Evolutionary conservation across 2,329 filamentous ascomycete genomes (phyloP).

Genomic region (Fusarium cyanostomum): DNA sequence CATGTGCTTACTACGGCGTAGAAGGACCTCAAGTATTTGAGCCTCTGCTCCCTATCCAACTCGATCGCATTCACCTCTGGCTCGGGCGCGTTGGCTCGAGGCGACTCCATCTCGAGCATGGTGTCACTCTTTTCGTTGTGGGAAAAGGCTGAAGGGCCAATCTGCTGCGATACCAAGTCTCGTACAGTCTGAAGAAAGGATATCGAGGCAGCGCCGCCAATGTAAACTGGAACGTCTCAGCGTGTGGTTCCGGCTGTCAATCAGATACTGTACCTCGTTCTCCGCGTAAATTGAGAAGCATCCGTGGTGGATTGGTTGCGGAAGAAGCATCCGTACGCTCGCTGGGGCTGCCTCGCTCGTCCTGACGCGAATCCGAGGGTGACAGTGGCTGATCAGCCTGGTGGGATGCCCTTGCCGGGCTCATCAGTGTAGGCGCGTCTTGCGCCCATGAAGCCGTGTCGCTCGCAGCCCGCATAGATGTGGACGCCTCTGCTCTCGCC

Average conservation of each 20-base stretch:
- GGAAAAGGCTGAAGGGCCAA: conserved; percentile 41
- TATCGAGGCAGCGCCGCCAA: conserved; percentile 61
- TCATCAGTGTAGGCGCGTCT: background rate
- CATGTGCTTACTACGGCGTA: conserved; percentile 24
- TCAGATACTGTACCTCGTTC: conserved; percentile 55
- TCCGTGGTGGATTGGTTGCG: conserved; percentile 44
- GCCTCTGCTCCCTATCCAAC: background rate
- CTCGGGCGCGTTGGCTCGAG: conserved; percentile 3
- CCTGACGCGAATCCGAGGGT: conserved; percentile 45
- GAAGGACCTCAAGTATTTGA: conserved; percentile 27
- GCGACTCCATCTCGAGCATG: conserved; percentile 42
- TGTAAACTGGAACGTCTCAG: conserved; percentile 51
- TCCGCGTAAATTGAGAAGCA: conserved; percentile 62
- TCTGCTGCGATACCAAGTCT: conserved; percentile 39
- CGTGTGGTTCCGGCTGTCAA: background rate
- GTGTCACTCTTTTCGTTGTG: conserved; percentile 43
- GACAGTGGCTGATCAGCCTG: conserved; percentile 35
- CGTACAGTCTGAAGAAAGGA: conserved; percentile 61
- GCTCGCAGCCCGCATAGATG: conserved; percentile 13
- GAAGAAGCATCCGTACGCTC: conserved; percentile 22
- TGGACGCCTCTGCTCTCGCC: conserved; percentile 22
- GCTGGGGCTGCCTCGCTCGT: conserved; percentile 27
- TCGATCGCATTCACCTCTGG: background rate
- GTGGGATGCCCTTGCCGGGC: background rate
- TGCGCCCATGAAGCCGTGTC: background rate